These are phyloP conservation scores for Trebouxia gelatinosa DNA, from an alignment of 163 green algal genomes.

Conservation along the genomic window DNA sequence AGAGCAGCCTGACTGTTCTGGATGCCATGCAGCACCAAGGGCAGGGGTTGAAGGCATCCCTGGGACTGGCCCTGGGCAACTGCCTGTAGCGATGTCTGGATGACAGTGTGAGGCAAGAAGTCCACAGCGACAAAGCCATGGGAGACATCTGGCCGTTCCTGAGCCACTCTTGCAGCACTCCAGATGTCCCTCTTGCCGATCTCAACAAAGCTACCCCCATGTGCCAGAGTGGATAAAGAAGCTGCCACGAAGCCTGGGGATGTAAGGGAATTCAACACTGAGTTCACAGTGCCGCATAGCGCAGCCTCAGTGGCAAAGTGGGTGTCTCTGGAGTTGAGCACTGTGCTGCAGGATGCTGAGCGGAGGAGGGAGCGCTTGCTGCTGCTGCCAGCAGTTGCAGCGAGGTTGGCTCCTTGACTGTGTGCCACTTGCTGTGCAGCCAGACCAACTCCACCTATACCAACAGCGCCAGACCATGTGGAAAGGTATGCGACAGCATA, in stretches of 20 bases:
- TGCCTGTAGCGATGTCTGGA: constrained; percentile 39
- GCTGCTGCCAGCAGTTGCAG: constrained; percentile 27
- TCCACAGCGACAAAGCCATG: constrained; percentile 81
- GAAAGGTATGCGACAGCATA: not conserved
- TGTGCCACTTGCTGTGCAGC: constrained; percentile 32
- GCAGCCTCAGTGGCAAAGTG: constrained; percentile 54
- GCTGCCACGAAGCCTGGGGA: constrained; percentile 61
- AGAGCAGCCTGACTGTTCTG: constrained; percentile 60
- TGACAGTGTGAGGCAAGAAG: constrained; percentile 62
- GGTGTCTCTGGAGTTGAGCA: constrained; percentile 58
- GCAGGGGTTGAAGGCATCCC: constrained; percentile 48
- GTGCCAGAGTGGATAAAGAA: constrained; percentile 56
- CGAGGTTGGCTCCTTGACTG: not conserved
- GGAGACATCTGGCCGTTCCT: constrained; percentile 69
- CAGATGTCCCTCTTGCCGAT: constrained; percentile 79
- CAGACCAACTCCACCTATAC: constrained; percentile 43
- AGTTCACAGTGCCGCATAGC: constrained; percentile 37
- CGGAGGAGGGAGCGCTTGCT: constrained; percentile 78
- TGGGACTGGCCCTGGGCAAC: constrained; percentile 29
- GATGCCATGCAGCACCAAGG: constrained; percentile 45
- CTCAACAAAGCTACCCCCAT: constrained; percentile 61
- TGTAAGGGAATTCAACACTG: constrained; percentile 87
- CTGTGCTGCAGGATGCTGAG: not conserved
- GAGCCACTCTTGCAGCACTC: constrained; percentile 42
- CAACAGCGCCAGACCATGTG: not conserved